Percentiles rank a stretch among this genome's conserved stretches.
phyloP scores from a whole-genome alignment of 164 flowering plant species.

The Aristolochia fimbriata region DNA sequence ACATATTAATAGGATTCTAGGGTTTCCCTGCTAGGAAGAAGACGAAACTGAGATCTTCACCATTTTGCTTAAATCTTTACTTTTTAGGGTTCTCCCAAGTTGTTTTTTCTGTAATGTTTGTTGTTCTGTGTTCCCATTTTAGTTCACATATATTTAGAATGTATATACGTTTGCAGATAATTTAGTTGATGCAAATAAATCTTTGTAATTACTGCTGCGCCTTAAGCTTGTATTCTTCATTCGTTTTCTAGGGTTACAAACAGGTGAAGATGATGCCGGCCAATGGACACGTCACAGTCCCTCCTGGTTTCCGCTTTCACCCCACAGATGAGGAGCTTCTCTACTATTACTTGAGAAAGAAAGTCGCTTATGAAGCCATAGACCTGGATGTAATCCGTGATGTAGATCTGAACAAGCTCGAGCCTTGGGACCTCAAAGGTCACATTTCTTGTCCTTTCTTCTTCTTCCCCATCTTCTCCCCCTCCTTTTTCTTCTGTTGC shows the following conservation, averaged over 20 bases:
- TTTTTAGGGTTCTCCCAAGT: neutral
- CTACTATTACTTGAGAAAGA: conserved; percentile 51
- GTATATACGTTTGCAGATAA: no score
- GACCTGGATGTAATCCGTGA: conserved; percentile 86
- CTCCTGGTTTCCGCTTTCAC: conserved; percentile 74
- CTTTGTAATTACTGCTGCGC: neutral
- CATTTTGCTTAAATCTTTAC: no score
- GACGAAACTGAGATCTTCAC: no score
- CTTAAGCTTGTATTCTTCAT: neutral
- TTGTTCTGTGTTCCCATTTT: neutral
- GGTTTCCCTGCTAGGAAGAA: no score
- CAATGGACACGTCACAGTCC: conserved; percentile 39
- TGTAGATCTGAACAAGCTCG: conserved; percentile 47
- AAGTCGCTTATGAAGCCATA: conserved; percentile 63
- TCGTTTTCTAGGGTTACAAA: no score
- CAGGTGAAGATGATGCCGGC: conserved; percentile 22
- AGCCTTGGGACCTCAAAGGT: conserved; percentile 82
- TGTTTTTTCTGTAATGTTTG: neutral
- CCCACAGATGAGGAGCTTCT: conserved; percentile 84
- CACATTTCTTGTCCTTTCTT: neutral
- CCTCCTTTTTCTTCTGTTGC: no score
- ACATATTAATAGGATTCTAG: no score
- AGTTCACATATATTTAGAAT: no score
- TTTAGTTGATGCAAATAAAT: neutral
- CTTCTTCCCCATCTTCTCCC: neutral